phyloP scores from a whole-genome alignment of 257 asterid species.

The Rhazya stricta region DNA sequence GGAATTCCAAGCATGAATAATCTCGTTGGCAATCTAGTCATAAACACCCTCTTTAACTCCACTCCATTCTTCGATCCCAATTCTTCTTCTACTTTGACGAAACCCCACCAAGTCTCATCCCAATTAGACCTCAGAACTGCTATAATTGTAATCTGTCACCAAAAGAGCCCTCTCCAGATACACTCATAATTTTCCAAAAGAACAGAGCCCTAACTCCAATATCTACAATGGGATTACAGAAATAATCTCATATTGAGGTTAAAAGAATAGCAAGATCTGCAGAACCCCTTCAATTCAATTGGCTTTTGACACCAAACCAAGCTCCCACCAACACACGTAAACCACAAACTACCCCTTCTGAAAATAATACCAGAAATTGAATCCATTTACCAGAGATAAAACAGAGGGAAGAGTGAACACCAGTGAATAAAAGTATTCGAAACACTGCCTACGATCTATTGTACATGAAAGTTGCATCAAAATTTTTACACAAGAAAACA shows the following conservation, averaged over 20 bases:
- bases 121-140: neutral
- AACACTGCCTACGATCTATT: neutral
- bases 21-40: too few relatives aligned
- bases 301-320: neutral
- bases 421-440: neutral
- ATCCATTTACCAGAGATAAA: neutral
- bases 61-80: too few relatives aligned
- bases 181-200: neutral
- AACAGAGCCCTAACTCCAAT: neutral
- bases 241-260: neutral
- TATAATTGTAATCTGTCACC: neutral
- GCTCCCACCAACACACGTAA: neutral
- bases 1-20: too few relatives aligned
- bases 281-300: neutral
- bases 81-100: neutral
- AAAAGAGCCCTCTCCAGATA: neutral
- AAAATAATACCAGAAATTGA: neutral
- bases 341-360: neutral
- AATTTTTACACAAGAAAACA: neutral
- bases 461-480: neutral
- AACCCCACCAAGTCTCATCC: neutral
- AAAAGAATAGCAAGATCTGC: neutral
- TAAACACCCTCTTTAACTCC: too few relatives aligned
- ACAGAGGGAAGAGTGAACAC: neutral
- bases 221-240: neutral